Percentiles rank a stretch among this genome's conserved stretches.
phyloP scores from a whole-genome alignment of 192 early-diverging fungal genomes.

The Cetraspora pellucida region DNA sequence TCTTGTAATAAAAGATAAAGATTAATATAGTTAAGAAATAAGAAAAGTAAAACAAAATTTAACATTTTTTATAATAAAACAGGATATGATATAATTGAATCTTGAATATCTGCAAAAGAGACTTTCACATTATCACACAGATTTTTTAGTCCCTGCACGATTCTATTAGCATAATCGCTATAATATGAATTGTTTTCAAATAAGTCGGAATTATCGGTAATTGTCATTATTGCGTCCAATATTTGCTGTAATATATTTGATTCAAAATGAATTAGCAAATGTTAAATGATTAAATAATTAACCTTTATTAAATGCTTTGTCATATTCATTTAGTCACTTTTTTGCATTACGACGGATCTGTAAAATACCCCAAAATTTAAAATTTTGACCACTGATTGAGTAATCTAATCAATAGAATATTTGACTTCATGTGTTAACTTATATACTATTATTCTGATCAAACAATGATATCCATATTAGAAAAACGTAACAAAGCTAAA shows the following conservation, averaged over 20 bases:
- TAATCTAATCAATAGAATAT: too few relatives aligned
- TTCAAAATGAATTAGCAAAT: neutral
- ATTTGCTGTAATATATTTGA: conserved; percentile 36
- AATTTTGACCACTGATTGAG: too few relatives aligned
- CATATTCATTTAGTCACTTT: too few relatives aligned
- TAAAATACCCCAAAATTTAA: too few relatives aligned
- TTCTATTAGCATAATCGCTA: conserved; percentile 49
- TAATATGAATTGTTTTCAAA: conserved; percentile 50
- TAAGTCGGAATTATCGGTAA: conserved; percentile 52
- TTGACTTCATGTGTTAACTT: too few relatives aligned
- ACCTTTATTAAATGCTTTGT: neutral
- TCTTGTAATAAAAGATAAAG: conserved; percentile 26
- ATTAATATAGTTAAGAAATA: neutral
- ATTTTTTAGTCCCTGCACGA: conserved; percentile 50
- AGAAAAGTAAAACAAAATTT: neutral
- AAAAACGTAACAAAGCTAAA: too few relatives aligned
- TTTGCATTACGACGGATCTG: too few relatives aligned
- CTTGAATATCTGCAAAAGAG: conserved; percentile 52
- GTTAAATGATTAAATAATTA: conserved; percentile 34
- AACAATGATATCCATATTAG: too few relatives aligned
- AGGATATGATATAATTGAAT: conserved; percentile 46
- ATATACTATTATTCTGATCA: too few relatives aligned
- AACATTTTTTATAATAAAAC: neutral
- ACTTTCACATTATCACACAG: conserved; percentile 57
- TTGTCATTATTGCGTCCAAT: conserved; percentile 46